Evolutionary conservation across 345 rosid genomes (phyloP).

Genomic region (Gossypium turneri): DNA sequence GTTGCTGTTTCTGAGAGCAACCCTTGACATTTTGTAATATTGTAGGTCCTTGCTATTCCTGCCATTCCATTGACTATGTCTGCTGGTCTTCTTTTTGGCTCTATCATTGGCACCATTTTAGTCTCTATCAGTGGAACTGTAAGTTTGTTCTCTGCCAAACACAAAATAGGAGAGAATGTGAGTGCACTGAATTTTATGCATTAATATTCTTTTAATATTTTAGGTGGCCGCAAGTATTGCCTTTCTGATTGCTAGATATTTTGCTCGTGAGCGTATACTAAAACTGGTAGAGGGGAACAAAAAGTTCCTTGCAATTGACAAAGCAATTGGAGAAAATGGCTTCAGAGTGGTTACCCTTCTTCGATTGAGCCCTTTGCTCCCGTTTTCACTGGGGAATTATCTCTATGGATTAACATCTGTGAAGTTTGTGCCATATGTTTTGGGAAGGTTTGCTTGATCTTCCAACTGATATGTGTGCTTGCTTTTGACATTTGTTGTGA

Average conservation of each 20-base stretch:
- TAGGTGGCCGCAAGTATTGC: constrained; percentile 95
- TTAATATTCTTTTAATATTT: constrained; percentile 20
- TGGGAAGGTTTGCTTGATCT: constrained; percentile 68
- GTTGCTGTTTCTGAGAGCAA: constrained; percentile 15
- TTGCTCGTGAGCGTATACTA: constrained; percentile 91
- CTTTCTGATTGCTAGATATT: constrained; percentile 93
- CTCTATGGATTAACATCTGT: constrained; percentile 91
- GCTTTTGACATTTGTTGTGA: background rate
- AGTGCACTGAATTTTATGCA: constrained; percentile 14
- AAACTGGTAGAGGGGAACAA: constrained; percentile 93
- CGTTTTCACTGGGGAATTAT: constrained; percentile 92
- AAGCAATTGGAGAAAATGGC: constrained; percentile 95
- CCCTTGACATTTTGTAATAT: constrained; percentile 10
- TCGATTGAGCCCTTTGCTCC: constrained; percentile 94
- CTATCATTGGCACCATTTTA: constrained; percentile 76
- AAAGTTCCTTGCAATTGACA: constrained; percentile 93
- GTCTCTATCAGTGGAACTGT: constrained; percentile 99
- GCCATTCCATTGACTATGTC: constrained; percentile 97
- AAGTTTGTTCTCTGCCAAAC: constrained; percentile 25
- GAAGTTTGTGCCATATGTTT: constrained; percentile 79
- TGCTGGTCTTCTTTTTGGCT: constrained; percentile 97
- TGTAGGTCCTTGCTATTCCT: constrained; percentile 87
- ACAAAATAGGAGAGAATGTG: background rate
- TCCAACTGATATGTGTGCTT: background rate
- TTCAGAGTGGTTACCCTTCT: constrained; percentile 89